Conservation (phyloP, 2,329 filamentous ascomycete genomes). For the Cercospora sojina region DNA sequence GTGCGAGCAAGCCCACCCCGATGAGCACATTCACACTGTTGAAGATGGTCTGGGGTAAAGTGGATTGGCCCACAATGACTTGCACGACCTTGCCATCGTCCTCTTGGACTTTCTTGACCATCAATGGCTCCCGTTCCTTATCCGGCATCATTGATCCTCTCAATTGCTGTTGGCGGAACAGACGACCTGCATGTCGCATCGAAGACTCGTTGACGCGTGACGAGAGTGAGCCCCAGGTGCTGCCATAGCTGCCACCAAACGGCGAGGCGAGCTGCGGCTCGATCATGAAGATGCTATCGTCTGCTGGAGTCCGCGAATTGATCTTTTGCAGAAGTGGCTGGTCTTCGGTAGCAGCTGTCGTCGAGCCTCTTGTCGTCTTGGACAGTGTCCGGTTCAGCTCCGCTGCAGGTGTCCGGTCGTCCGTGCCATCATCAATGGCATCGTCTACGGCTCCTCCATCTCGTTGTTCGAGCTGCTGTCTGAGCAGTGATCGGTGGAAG, state of each 20-base stretch:
- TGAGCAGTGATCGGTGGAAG: conserved; percentile 34
- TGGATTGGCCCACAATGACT: conserved; percentile 89
- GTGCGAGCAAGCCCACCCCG: conserved; percentile 81
- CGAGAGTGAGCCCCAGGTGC: conserved; percentile 60
- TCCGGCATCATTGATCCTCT: conserved; percentile 45
- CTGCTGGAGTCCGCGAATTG: conserved; percentile 31
- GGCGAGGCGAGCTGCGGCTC: conserved; percentile 62
- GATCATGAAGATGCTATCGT: conserved; percentile 50
- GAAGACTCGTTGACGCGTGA: conserved; percentile 58
- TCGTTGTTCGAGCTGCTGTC: conserved; percentile 34
- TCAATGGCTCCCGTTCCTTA: conserved; percentile 63
- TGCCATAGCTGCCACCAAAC: conserved; percentile 69
- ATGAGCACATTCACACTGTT: conserved; percentile 95
- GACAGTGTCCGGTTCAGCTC: conserved; percentile 22
- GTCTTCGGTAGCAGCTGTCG: conserved; percentile 24
- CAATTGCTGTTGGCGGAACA: conserved; percentile 50
- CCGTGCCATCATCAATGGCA: conserved; percentile 22
- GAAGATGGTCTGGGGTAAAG: conserved; percentile 90
- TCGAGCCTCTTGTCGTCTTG: conserved; percentile 7
- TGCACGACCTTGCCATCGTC: conserved; percentile 79
- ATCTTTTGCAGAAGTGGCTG: conserved; percentile 31
- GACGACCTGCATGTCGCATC: conserved; percentile 55
- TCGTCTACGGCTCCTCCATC: conserved; percentile 23
- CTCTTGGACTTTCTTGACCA: conserved; percentile 87
- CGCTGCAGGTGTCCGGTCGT: conserved; percentile 36